Conservation (phyloP, 371 early-diverging fungal genomes). For the Basidiobolus meristosporus region DNA sequence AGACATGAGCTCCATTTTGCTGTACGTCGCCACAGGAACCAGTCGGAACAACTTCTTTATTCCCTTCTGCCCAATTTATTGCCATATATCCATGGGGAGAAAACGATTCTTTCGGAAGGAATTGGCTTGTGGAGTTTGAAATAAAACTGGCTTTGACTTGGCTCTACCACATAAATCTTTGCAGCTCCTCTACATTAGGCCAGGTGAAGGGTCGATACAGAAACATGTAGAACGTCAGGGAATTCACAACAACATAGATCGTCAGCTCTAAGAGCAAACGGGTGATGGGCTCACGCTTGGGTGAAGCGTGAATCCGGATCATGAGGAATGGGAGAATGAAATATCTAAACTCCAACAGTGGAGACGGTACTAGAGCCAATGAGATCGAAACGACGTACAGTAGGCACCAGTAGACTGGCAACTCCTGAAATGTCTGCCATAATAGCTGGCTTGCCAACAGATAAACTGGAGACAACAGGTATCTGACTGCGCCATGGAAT, state of each 20-base stretch:
- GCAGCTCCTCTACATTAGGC: slow-evolving; percentile 31
- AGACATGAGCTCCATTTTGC: too few species aligned
- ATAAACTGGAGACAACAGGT: slow-evolving; percentile 48
- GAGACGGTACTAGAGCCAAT: slow-evolving; percentile 68
- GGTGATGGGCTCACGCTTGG: slow-evolving; percentile 24
- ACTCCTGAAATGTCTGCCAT: slow-evolving; percentile 17
- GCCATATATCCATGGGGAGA: too few species aligned
- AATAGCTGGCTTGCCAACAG: slow-evolving; percentile 19
- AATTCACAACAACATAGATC: slow-evolving; percentile 27
- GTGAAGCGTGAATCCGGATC: slow-evolving; percentile 24
- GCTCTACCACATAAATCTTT: slow-evolving; percentile 91
- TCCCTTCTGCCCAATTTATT: too few species aligned
- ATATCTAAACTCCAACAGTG: slow-evolving; percentile 87
- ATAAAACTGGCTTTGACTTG: too few species aligned
- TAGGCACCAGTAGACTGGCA: slow-evolving; percentile 17
- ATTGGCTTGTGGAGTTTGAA: too few species aligned
- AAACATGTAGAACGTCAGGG: slow-evolving; percentile 43
- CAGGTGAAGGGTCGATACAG: slow-evolving; percentile 51
- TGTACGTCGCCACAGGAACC: too few species aligned
- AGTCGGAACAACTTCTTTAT: too few species aligned
- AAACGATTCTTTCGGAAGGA: too few species aligned
- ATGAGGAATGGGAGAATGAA: slow-evolving; percentile 61
- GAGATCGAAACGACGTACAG: slow-evolving; percentile 21
- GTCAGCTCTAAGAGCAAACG: slow-evolving; percentile 19
- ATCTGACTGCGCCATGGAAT: slow-evolving; percentile 25